A percentile compares a stretch with the other conserved stretches of the same genome.
phyloP scores from a whole-genome alignment of 2,329 filamentous ascomycete genomes.

The Diaporthe ilicicola region DNA sequence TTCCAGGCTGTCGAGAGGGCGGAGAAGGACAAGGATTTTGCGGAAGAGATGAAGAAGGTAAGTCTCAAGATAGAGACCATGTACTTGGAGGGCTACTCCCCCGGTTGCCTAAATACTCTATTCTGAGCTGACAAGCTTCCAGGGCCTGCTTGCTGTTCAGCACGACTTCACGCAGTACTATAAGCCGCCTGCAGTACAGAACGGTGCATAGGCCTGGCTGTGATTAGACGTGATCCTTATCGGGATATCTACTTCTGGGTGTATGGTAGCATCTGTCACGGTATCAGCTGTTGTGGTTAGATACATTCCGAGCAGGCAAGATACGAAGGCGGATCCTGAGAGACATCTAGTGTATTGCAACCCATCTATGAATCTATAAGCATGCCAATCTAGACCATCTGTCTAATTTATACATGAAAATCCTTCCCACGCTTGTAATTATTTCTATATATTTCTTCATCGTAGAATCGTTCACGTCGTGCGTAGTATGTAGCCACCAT shows the following conservation, averaged over 20 bases:
- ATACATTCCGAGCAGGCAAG: not conserved
- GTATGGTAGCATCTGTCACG: not conserved
- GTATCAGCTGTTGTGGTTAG: not conserved
- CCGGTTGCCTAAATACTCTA: no score
- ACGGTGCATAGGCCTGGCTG: not conserved
- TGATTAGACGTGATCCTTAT: no score
- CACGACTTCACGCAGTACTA: slow-evolving; percentile 37
- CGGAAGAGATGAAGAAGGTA: slow-evolving; percentile 31
- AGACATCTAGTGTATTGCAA: not conserved
- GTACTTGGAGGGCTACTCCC: no score
- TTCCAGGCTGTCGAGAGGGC: slow-evolving; percentile 36
- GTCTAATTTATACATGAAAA: not conserved
- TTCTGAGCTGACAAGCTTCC: not conserved
- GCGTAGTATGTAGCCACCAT: no score
- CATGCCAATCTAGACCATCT: not conserved
- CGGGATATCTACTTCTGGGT: not conserved
- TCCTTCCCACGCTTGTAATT: not conserved
- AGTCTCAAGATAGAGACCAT: not conserved
- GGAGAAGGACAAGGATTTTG: slow-evolving; percentile 30
- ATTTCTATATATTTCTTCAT: not conserved
- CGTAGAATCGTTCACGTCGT: not conserved
- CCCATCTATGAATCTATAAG: not conserved
- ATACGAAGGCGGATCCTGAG: rapidly evolving
- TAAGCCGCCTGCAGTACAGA: not conserved
- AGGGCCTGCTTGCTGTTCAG: slow-evolving; percentile 30